Conservation (phyloP, 805 yeast species). For the Ogataea saltuana region DNA sequence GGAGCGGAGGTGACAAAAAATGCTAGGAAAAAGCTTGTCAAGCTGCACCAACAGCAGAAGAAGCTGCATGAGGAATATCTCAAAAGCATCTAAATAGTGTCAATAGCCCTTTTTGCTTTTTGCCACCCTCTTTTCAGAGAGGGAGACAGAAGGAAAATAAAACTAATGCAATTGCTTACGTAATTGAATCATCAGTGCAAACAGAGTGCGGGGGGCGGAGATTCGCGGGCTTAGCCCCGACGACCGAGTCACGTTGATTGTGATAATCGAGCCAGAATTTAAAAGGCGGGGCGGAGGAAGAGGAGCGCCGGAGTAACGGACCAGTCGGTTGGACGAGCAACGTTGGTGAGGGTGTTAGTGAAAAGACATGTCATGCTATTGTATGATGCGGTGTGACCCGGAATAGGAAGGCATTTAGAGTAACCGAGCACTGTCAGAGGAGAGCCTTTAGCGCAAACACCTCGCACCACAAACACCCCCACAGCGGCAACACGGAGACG, state of each 20-base stretch:
- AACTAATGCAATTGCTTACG: too few relatives aligned
- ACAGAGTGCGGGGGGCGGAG: constrained; percentile 3
- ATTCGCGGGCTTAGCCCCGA: constrained; percentile 1
- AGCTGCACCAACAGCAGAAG: constrained; percentile 77
- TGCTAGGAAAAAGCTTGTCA: constrained; percentile 75
- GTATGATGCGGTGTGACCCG: too few relatives aligned
- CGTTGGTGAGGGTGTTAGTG: too few relatives aligned
- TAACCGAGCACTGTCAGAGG: too few relatives aligned
- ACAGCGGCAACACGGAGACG: constrained; percentile 10
- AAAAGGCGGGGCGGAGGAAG: too few relatives aligned
- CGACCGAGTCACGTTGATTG: constrained; percentile 8
- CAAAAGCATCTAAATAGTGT: neutral
- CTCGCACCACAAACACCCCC: constrained; percentile 3
- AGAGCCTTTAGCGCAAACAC: too few relatives aligned
- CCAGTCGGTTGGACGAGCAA: too few relatives aligned
- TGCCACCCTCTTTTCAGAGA: neutral
- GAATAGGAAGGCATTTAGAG: too few relatives aligned
- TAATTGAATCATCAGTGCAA: constrained; percentile 2
- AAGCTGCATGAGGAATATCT: constrained; percentile 74
- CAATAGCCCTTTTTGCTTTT: neutral
- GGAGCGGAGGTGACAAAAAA: constrained; percentile 90
- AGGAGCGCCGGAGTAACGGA: too few relatives aligned
- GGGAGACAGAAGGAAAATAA: neutral
- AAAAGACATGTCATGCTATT: too few relatives aligned
- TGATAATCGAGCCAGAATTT: too few relatives aligned